Evolutionary conservation across 2,329 filamentous ascomycete genomes (phyloP).

Genomic region (Fusarium veterinarium): DNA sequence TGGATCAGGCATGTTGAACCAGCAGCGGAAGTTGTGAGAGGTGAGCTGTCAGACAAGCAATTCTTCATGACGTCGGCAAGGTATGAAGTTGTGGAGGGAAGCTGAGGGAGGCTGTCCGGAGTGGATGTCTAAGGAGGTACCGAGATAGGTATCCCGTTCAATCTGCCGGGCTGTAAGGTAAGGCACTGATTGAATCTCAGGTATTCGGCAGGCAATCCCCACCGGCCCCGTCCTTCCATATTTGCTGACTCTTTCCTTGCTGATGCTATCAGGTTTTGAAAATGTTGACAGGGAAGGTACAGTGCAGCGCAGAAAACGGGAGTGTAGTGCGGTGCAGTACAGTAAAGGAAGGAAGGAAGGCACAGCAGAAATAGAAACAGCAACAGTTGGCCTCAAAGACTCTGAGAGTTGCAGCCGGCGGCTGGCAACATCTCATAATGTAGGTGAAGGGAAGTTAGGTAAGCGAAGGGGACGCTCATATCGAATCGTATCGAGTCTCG

Average conservation of each 20-base stretch:
- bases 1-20: background rate
- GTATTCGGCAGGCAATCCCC: slow-evolving; percentile 12
- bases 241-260: slow-evolving; percentile 9
- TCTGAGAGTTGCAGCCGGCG: slow-evolving; percentile 17
- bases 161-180: background rate
- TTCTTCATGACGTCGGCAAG: slow-evolving; percentile 3
- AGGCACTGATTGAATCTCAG: background rate
- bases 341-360: background rate
- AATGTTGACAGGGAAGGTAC: slow-evolving; percentile 14
- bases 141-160: background rate
- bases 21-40: background rate
- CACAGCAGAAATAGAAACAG: slow-evolving; percentile 12
- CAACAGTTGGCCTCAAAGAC: slow-evolving; percentile 35
- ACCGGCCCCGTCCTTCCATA: slow-evolving; percentile 4
- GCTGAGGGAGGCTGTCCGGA: background rate
- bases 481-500: slow-evolving; percentile 21
- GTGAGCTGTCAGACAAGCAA: slow-evolving; percentile 20
- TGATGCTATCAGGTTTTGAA: slow-evolving; percentile 13
- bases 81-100: slow-evolving; percentile 4
- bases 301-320: background rate
- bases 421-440: slow-evolving; percentile 26
- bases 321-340: background rate
- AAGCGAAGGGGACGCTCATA: slow-evolving; percentile 15
- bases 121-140: background rate
- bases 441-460: slow-evolving; percentile 12